Evolutionary conservation across 331 rosid species (phyloP).

Genomic region (Quercus phellos): DNA sequence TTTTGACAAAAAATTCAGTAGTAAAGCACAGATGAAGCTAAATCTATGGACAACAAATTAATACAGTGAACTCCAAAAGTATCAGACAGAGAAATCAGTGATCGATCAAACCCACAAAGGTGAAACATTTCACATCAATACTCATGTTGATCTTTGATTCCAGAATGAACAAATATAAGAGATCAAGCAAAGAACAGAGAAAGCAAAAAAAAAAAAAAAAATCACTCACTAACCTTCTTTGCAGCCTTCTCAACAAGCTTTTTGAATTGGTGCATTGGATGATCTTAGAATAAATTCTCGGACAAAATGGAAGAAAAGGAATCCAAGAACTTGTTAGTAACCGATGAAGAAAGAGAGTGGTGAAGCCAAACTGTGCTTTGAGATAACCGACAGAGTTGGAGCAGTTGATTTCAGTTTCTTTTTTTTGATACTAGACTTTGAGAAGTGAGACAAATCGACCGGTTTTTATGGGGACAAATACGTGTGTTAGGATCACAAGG

Average conservation of each 20-base stretch:
- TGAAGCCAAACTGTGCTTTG: conserved; percentile 35
- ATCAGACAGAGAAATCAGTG: neutral
- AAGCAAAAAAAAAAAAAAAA: neutral
- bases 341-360: neutral
- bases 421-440: neutral
- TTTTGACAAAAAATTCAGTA: neutral
- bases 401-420: conserved; percentile 35
- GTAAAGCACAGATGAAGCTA: neutral
- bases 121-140: neutral
- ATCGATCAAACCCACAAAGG: neutral
- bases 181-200: neutral
- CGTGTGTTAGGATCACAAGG: conserved; percentile 18
- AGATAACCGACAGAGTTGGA: conserved; percentile 36
- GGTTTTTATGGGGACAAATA: conserved; percentile 20
- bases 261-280: conserved; percentile 37
- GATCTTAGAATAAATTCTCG: conserved; percentile 5
- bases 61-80: neutral
- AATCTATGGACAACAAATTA: neutral
- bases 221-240: conserved; percentile 47
- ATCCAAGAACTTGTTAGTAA: neutral
- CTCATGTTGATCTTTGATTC: neutral
- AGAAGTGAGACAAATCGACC: conserved; percentile 13
- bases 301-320: neutral
- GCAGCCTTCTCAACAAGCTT: conserved; percentile 88
- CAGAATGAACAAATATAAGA: neutral